Conservation (phyloP, 2,329 filamentous ascomycete species). For the Gaeumannomyces sp. region DNA sequence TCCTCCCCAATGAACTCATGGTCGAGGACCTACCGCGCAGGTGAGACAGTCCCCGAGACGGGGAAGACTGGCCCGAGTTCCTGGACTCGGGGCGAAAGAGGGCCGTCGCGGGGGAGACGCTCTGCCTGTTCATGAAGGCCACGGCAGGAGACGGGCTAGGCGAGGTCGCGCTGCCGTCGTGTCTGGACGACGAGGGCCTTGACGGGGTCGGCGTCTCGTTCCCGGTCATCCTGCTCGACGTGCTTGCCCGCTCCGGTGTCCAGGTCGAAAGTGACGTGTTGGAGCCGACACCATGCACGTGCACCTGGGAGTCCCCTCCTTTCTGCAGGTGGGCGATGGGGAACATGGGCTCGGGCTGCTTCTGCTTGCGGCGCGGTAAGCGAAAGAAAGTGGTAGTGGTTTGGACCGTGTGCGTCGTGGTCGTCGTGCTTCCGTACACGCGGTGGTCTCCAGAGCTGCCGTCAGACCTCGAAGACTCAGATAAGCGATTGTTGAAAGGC, state of each 20-base stretch:
- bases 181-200: conserved; percentile 21
- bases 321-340: conserved; percentile 80
- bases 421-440: conserved; percentile 51
- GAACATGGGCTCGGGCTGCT: conserved; percentile 71
- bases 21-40: conserved; percentile 80
- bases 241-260: conserved; percentile 19
- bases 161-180: conserved; percentile 20
- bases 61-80: conserved; percentile 61
- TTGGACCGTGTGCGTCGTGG: conserved; percentile 56
- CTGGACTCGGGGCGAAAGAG: conserved; percentile 43
- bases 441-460: conserved; percentile 67
- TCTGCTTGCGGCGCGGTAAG: conserved; percentile 69
- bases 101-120: conserved; percentile 40
- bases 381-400: conserved; percentile 73
- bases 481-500: conserved; percentile 55
- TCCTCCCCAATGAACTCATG: conserved; percentile 71
- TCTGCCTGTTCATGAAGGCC: conserved; percentile 25
- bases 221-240: conserved; percentile 13
- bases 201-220: conserved; percentile 27
- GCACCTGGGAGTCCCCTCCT: conserved; percentile 17
- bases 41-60: conserved; percentile 51
- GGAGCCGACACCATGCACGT: conserved; percentile 25
- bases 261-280: conserved; percentile 40
- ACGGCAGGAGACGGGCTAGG: conserved; percentile 29
- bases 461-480: conserved; percentile 87